A percentile compares a stretch with the other conserved stretches of the same genome.
Evolutionary conservation across 78 protist species (phyloP).

Genomic region (Bigelowiella natans): DNA sequence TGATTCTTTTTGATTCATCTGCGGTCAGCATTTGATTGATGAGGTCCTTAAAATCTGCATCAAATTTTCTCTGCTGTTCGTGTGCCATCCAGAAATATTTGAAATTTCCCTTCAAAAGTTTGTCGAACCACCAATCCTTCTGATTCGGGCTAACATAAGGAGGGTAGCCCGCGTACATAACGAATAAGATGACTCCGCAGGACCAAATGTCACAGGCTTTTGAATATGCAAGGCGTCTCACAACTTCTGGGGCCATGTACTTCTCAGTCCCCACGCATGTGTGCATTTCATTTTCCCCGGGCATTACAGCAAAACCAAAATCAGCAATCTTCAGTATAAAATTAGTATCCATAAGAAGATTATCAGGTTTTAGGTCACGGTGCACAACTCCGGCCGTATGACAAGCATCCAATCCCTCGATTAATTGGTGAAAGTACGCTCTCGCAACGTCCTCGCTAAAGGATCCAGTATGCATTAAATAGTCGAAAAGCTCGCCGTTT

Average conservation of each 20-base stretch:
- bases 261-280: constrained; percentile 43
- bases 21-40: not conserved
- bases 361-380: constrained; percentile 17
- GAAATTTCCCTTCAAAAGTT: not conserved
- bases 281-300: not conserved
- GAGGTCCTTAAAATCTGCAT: not conserved
- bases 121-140: constrained; percentile 9
- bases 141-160: not conserved
- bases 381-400: constrained; percentile 3
- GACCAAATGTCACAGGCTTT: constrained; percentile 28
- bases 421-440: not conserved
- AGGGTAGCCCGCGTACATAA: not conserved
- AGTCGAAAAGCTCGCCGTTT: constrained; percentile 8
- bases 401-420: not conserved
- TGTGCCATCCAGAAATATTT: not conserved
- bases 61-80: not conserved
- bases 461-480: not conserved
- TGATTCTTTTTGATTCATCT: not conserved
- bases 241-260: constrained; percentile 50
- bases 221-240: constrained; percentile 4
- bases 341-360: constrained; percentile 9
- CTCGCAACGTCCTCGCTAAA: constrained; percentile 1
- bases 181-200: constrained; percentile 11
- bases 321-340: constrained; percentile 9
- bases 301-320: constrained; percentile 7